Evolutionary conservation across 257 asterid species (phyloP), one percentile per base, ranked within the genome.

Genomic region (Cruciata laevipes): DNA sequence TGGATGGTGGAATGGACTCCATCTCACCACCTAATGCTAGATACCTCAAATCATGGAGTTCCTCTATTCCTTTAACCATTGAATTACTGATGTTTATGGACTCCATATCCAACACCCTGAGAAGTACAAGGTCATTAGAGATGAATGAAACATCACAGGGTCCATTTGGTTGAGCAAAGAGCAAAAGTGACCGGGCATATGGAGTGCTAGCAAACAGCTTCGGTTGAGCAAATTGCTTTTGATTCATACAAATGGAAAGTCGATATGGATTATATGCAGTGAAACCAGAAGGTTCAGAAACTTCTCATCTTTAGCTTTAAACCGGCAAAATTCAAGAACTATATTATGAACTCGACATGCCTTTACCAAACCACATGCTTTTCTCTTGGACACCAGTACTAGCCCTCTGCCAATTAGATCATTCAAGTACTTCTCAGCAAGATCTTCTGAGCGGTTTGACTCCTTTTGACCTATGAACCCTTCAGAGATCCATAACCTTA

Each of bases 401-500:
- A 55, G n/a, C 25, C 65, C 40, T 56, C 72, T 56, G 0, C 37
- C 63, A n/a, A 68, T 35, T 14, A 68, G 52, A 35, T 68, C 72
- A n/a, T 21, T 55, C 72, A 68, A 68, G 65, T 55, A 35, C 6
- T 12, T 35, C 63, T 31, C 35, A 11, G 53, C 72, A 68, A 67
- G 8, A 11, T 68, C 72, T 25, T 68, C 72, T 11, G 33, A 68
- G 72, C 52, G n/a, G 6, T 37, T 55, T 0, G 20, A 21, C 7
- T 53, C 55, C 25, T 7, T 16, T 12, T 55, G 17, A 32, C 3
- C 9, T 55, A 68, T 40, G 38, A 68, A 68, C 4, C 72, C 72
- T 68, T 56, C 72, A 6, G 72, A 49, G 18, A 55, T 68, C 72
- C 72, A 68, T 21, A 68, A 40, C 63, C 52, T 55, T 59, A 69